Percentiles rank a stretch among this genome's conserved stretches.
Evolutionary conservation across 345 rosid species (phyloP).

Genomic region (Eucalyptus marginata): DNA sequence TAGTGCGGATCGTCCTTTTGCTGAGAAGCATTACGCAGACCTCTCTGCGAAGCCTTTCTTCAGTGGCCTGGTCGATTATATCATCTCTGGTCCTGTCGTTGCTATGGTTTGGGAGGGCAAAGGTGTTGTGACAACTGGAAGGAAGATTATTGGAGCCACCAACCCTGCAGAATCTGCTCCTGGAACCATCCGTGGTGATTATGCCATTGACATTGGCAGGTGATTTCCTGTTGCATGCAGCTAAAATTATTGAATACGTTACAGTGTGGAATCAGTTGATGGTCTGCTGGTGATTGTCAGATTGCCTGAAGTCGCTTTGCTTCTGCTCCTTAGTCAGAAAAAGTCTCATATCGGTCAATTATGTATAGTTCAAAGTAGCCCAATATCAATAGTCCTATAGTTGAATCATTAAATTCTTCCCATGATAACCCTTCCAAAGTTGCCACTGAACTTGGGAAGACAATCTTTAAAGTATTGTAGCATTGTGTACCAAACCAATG

Average conservation of each 20-base stretch:
- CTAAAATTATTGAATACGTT: background rate
- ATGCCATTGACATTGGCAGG: conserved; percentile 86
- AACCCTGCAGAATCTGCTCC: conserved; percentile 89
- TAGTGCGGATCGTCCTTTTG: conserved; percentile 63
- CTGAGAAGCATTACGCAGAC: conserved; percentile 82
- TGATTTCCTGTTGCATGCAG: background rate
- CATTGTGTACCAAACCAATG: background rate
- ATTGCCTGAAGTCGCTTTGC: background rate
- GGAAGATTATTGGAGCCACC: conserved; percentile 95
- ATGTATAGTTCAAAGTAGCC: background rate
- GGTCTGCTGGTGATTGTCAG: background rate
- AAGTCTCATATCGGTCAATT: background rate
- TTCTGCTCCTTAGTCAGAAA: background rate
- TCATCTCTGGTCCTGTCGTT: conserved; percentile 87
- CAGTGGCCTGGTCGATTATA: conserved; percentile 80
- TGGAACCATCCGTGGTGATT: conserved; percentile 95
- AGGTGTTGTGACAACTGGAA: conserved; percentile 69
- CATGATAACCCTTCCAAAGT: background rate
- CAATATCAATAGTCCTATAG: background rate
- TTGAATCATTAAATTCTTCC: background rate
- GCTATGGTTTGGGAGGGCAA: conserved; percentile 99
- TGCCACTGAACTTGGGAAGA: background rate
- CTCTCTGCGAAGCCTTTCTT: conserved; percentile 85
- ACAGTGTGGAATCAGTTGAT: background rate
- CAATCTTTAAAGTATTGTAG: background rate